phyloP scores from a whole-genome alignment of 2,329 filamentous ascomycete species.

The Microascus cirrosus region DNA sequence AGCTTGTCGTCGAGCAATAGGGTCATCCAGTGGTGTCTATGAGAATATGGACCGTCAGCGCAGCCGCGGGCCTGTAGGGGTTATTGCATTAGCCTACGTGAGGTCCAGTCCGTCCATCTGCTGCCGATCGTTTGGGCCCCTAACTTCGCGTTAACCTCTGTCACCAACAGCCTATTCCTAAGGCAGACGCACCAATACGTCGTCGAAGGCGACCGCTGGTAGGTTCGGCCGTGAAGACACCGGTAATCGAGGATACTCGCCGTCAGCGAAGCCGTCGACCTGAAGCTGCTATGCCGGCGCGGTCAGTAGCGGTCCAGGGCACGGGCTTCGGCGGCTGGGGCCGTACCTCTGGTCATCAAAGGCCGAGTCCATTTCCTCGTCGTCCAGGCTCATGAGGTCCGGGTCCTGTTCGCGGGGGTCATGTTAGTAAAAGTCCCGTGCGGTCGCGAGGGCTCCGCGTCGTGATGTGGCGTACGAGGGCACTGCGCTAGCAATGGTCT shows the following conservation, averaged over 20 bases:
- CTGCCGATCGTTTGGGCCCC: slow-evolving; percentile 16
- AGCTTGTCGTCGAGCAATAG: slow-evolving; percentile 13
- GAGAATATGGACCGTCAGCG: background rate
- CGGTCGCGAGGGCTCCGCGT: background rate
- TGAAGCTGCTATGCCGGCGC: background rate
- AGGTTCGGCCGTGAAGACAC: slow-evolving; percentile 15
- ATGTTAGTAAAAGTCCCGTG: background rate
- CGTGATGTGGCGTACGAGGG: background rate
- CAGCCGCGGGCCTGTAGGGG: background rate
- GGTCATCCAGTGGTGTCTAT: slow-evolving; percentile 13
- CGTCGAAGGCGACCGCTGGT: slow-evolving; percentile 13
- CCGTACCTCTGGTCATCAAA: background rate
- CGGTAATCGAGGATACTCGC: slow-evolving; percentile 19
- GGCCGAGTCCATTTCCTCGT: background rate
- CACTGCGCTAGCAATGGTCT: background rate
- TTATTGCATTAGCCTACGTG: slow-evolving; percentile 5
- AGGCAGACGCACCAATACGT: slow-evolving; percentile 15
- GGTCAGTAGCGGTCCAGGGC: background rate
- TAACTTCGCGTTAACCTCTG: slow-evolving; percentile 6
- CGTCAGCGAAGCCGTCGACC: slow-evolving; percentile 17
- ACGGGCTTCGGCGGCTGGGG: background rate
- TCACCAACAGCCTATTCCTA: slow-evolving; percentile 8
- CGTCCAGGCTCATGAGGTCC: background rate
- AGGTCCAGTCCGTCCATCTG: slow-evolving; percentile 15
- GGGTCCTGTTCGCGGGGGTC: background rate